phyloP scores from a whole-genome alignment of 2,329 filamentous ascomycete species.

The Cyphellophora europaea region DNA sequence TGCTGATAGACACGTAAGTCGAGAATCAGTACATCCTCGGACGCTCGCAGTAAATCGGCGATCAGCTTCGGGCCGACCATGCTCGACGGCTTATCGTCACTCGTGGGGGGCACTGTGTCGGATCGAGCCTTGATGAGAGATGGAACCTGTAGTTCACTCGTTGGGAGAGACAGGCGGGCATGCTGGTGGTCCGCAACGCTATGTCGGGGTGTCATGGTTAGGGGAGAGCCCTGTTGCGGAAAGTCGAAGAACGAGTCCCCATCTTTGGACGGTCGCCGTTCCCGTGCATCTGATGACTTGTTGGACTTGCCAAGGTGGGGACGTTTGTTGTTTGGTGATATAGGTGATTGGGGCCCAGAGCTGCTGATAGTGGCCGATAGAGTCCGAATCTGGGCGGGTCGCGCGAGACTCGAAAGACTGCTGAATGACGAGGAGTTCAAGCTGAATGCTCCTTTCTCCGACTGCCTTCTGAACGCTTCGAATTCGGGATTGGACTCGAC shows the following conservation, averaged over 20 bases:
- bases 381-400: conserved; percentile 11
- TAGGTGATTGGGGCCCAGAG: conserved; percentile 3
- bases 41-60: conserved; percentile 44
- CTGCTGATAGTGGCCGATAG: conserved; percentile 7
- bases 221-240: conserved; percentile 40
- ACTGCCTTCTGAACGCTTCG: conserved; percentile 65
- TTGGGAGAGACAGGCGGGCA: conserved; percentile 46
- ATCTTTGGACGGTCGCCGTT: conserved; percentile 3
- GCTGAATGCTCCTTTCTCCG: conserved; percentile 53
- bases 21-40: conserved; percentile 58
- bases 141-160: conserved; percentile 37
- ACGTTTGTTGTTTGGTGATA: conserved; percentile 9
- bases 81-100: conserved; percentile 36
- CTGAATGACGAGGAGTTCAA: conserved; percentile 2
- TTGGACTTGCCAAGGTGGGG: conserved; percentile 6
- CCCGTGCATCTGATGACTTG: not conserved
- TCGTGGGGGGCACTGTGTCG: conserved; percentile 43
- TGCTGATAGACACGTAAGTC: conserved; percentile 83
- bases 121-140: conserved; percentile 24
- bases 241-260: conserved; percentile 29
- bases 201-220: conserved; percentile 29
- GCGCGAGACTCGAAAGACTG: conserved; percentile 4
- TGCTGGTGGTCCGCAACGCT: conserved; percentile 33
- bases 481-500: conserved; percentile 73
- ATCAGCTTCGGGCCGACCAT: conserved; percentile 49